A percentile compares a stretch with the other conserved stretches of the same genome.
phyloP scores from a whole-genome alignment of 768 basidiomycete genomes.

The Tulasnella sp. region DNA sequence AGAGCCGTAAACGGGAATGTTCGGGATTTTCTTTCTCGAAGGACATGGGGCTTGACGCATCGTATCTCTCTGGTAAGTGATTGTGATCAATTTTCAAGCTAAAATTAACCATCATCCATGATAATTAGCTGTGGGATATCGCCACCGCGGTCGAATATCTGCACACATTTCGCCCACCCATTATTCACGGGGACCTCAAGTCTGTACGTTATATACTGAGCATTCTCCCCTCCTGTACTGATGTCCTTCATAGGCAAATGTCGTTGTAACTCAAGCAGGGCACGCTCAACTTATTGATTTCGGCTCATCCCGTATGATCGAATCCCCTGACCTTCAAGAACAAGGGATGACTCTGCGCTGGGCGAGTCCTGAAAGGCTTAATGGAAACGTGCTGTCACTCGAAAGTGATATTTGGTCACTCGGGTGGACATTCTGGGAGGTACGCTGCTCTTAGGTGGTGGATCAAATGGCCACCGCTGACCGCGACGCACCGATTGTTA shows the following conservation, averaged over 20 bases:
- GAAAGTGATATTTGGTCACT: neutral
- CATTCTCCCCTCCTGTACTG: neutral
- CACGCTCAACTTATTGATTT: neutral
- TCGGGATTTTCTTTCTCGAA: neutral
- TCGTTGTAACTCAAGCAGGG: neutral
- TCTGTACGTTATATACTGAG: neutral
- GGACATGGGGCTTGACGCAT: neutral
- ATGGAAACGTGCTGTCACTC: neutral
- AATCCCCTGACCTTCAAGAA: neutral
- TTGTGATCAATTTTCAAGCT: neutral
- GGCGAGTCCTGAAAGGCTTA: neutral
- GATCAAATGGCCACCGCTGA: neutral
- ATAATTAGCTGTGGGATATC: neutral
- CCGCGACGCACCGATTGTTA: neutral
- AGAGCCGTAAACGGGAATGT: neutral
- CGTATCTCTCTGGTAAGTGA: neutral
- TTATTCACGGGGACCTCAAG: slow-evolving; percentile 3
- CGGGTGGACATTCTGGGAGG: slow-evolving; percentile 7
- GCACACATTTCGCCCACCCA: neutral
- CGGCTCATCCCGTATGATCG: neutral
- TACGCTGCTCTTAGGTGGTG: neutral
- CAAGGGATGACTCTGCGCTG: neutral
- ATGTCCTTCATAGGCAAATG: neutral
- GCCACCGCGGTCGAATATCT: neutral
- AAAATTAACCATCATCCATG: neutral